phyloP scores from a whole-genome alignment of 2,329 filamentous ascomycete genomes.

The Clarireedia hainanense region DNA sequence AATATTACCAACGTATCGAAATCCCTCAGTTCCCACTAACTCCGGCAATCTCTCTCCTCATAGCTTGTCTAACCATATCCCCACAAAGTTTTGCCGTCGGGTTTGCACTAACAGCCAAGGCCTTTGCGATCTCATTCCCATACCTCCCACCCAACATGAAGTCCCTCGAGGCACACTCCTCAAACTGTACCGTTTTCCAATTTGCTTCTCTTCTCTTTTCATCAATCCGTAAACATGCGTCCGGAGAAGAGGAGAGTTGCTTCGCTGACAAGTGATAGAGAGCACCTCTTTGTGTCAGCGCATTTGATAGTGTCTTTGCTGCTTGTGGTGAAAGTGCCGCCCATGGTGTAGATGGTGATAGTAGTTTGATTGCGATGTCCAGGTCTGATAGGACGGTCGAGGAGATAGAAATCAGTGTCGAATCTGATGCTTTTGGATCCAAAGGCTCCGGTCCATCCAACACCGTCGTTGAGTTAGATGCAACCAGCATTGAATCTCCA shows the following conservation, averaged over 20 bases:
- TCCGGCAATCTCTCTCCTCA: slow-evolving; percentile 56
- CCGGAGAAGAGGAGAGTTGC: slow-evolving; percentile 8
- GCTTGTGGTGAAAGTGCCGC: slow-evolving; percentile 54
- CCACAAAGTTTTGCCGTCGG: slow-evolving; percentile 63
- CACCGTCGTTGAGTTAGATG: not conserved
- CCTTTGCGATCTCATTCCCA: slow-evolving; percentile 58
- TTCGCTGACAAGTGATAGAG: slow-evolving; percentile 53
- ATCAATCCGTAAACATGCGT: slow-evolving; percentile 16
- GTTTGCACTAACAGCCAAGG: slow-evolving; percentile 56
- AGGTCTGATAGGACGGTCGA: slow-evolving; percentile 44
- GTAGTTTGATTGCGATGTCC: slow-evolving; percentile 48
- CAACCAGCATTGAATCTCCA: slow-evolving; percentile 37
- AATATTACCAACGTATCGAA: no score
- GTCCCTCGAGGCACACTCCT: slow-evolving; percentile 54
- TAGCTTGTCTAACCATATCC: slow-evolving; percentile 60
- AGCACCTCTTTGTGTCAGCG: slow-evolving; percentile 64
- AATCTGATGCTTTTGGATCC: slow-evolving; percentile 35
- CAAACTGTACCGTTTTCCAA: slow-evolving; percentile 43
- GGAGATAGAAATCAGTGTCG: slow-evolving; percentile 34
- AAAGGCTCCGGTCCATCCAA: slow-evolving; percentile 5
- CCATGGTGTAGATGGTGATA: slow-evolving; percentile 44
- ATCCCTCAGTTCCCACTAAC: not conserved
- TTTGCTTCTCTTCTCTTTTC: not conserved
- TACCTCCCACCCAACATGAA: slow-evolving; percentile 57
- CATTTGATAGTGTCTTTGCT: slow-evolving; percentile 58